A percentile compares a stretch with the other conserved stretches of the same genome.
These are phyloP conservation scores for Phytophthora boehmeriae DNA, from an alignment of 352 stramenopile species.

Conservation along the genomic window DNA sequence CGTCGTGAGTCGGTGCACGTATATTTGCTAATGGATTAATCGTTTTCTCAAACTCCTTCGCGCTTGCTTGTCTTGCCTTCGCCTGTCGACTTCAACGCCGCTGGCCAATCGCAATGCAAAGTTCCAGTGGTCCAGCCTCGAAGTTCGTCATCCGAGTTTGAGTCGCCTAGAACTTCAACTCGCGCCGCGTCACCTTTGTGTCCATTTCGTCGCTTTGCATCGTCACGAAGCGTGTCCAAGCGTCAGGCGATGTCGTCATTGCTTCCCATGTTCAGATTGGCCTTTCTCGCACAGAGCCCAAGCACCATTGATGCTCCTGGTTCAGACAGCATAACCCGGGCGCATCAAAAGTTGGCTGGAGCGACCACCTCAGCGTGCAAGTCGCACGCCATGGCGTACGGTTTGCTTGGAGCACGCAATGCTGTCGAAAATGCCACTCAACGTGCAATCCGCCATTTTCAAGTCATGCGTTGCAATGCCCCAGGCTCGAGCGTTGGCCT, in stretches of 20 bases:
- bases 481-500: background rate
- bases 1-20: conserved; percentile 57
- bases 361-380: too few species aligned
- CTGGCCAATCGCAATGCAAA: background rate
- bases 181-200: background rate
- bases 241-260: background rate
- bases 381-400: too few species aligned
- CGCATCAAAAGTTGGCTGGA: conserved; percentile 9
- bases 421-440: too few species aligned
- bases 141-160: conserved; percentile 17
- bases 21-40: conserved; percentile 26
- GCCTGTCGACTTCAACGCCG: background rate
- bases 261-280: background rate
- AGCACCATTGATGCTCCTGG: too few species aligned
- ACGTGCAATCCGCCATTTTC: too few species aligned
- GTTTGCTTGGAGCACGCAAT: too few species aligned
- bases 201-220: background rate
- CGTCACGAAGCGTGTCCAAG: background rate
- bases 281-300: too few species aligned
- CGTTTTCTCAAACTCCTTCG: conserved; percentile 15
- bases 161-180: conserved; percentile 4
- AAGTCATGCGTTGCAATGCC: background rate
- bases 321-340: conserved; percentile 5
- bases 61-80: background rate
- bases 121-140: conserved; percentile 1